phyloP scores from a whole-genome alignment of 2,329 filamentous ascomycete species.

The Magnaporthiopsis poae region DNA sequence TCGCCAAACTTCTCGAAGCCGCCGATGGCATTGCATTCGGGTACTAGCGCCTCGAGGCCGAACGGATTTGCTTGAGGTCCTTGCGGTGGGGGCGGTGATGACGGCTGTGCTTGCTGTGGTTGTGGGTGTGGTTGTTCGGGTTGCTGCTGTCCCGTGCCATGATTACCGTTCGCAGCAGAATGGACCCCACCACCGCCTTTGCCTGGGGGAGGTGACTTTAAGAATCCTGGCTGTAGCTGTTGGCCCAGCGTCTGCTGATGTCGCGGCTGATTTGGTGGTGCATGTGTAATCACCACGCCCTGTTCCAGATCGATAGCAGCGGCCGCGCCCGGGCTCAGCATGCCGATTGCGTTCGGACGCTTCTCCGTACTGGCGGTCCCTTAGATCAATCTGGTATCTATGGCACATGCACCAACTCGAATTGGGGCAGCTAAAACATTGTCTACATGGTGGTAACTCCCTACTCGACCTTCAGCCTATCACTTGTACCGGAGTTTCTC shows the following conservation, averaged over 20 bases:
- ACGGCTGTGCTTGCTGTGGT: constrained; percentile 9
- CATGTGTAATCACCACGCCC: background rate
- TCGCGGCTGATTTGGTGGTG: background rate
- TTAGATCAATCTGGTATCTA: too few relatives aligned
- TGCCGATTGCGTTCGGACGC: too few relatives aligned
- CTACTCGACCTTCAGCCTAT: too few relatives aligned
- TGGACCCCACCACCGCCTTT: background rate
- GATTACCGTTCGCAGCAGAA: background rate
- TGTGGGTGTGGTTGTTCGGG: constrained; percentile 10
- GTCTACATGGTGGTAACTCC: too few relatives aligned
- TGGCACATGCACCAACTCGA: too few relatives aligned
- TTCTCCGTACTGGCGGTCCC: too few relatives aligned
- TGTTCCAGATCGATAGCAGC: background rate
- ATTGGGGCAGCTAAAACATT: too few relatives aligned
- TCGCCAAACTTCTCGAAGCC: constrained; percentile 47
- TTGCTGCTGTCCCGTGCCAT: background rate
- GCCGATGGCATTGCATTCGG: constrained; percentile 42
- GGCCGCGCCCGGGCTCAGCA: background rate
- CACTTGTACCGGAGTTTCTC: too few relatives aligned
- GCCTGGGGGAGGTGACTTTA: background rate
- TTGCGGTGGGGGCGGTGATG: background rate
- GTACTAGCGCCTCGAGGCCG: constrained; percentile 37
- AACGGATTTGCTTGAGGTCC: constrained; percentile 6
- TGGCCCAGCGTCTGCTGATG: background rate
- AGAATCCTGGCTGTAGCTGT: background rate